phyloP scores from a whole-genome alignment of 176 grass and related monocot species.

The Ananas comosus region DNA sequence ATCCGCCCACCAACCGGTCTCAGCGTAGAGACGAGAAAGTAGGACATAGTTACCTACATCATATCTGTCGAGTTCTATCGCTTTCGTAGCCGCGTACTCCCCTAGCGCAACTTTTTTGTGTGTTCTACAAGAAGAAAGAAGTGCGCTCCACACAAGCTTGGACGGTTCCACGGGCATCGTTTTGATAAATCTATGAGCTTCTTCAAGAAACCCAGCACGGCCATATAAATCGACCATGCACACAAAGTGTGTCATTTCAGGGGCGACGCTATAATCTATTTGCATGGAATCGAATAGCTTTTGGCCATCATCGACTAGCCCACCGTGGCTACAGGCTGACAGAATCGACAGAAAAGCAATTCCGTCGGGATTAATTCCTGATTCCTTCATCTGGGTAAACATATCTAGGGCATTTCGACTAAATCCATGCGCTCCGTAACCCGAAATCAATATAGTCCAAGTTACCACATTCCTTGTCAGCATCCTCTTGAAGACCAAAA shows the following conservation, averaged over 20 bases:
- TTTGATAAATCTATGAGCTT: slow-evolving; percentile 15
- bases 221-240: slow-evolving; percentile 22
- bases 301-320: slow-evolving; percentile 19
- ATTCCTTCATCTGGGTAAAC: slow-evolving; percentile 4
- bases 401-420: slow-evolving; percentile 4
- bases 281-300: slow-evolving; percentile 10
- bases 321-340: slow-evolving; percentile 18
- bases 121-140: slow-evolving; percentile 19
- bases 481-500: background rate
- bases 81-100: slow-evolving; percentile 13
- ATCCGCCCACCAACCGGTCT: slow-evolving; percentile 9
- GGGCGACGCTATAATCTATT: slow-evolving; percentile 5
- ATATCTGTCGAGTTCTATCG: slow-evolving; percentile 2
- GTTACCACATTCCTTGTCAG: slow-evolving; percentile 14
- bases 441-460: slow-evolving; percentile 9
- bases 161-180: slow-evolving; percentile 8
- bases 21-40: slow-evolving; percentile 13
- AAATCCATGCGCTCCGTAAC: slow-evolving; percentile 15
- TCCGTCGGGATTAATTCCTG: slow-evolving; percentile 14
- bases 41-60: slow-evolving; percentile 3
- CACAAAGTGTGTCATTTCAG: slow-evolving; percentile 16
- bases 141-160: slow-evolving; percentile 13
- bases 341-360: slow-evolving; percentile 9
- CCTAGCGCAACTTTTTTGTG: slow-evolving; percentile 10
- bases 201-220: background rate